Conservation (phyloP, 805 yeast genomes). For the Candida morakotiae region DNA sequence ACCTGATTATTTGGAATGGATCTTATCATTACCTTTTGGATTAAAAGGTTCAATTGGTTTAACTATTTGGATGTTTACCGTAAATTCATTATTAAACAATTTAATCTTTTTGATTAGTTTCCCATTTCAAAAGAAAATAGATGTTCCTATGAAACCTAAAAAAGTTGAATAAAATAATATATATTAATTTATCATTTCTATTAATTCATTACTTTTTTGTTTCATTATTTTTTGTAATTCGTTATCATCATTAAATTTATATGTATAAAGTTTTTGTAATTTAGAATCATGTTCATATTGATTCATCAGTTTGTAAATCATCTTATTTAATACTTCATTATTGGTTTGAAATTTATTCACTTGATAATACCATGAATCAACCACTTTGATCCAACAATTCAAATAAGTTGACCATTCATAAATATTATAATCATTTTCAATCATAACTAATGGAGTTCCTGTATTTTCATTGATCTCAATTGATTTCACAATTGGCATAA, state of each 20-base stretch:
- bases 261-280: constrained; percentile 3
- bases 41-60: constrained; percentile 59
- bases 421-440: constrained; percentile 32
- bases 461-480: constrained; percentile 30
- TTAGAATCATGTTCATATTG: constrained; percentile 5
- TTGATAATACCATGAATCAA: constrained; percentile 43
- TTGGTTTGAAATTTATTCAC: neutral
- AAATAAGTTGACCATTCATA: constrained; percentile 41
- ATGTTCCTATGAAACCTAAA: constrained; percentile 10
- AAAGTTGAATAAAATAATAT: constrained; percentile 8
- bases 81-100: constrained; percentile 26
- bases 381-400: constrained; percentile 42
- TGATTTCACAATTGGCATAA: constrained; percentile 14
- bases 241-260: constrained; percentile 7
- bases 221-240: constrained; percentile 5
- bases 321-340: neutral
- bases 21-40: constrained; percentile 62
- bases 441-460: constrained; percentile 41
- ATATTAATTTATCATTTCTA: neutral
- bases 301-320: constrained; percentile 4
- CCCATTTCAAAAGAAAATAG: constrained; percentile 14
- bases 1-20: constrained; percentile 53
- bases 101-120: constrained; percentile 18
- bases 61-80: constrained; percentile 50
- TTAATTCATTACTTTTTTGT: constrained; percentile 3